These are phyloP conservation scores for Sphaceloma murrayae DNA, from an alignment of 2,329 filamentous ascomycete genomes.

Conservation along the genomic window DNA sequence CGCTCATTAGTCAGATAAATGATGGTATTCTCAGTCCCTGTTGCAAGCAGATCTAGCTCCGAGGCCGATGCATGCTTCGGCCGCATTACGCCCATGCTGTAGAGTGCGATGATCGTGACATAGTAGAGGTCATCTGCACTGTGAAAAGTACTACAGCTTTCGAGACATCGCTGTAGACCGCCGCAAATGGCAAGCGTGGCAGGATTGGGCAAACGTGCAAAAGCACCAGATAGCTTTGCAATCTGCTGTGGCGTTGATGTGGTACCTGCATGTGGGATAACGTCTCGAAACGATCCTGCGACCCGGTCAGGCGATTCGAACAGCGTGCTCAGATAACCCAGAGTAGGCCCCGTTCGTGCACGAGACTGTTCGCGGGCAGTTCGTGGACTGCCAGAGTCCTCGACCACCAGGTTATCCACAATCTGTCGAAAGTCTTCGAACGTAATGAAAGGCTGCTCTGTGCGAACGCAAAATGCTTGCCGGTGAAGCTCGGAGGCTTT, in stretches of 20 bases:
- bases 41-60: not conserved
- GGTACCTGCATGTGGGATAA: not conserved
- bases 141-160: not conserved
- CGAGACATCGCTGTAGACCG: constrained; percentile 1
- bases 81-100: not conserved
- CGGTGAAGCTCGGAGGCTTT: too few species aligned
- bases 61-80: not conserved
- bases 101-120: not conserved
- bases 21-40: too few species aligned
- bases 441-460: too few species aligned
- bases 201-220: too few species aligned
- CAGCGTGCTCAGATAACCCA: not conserved
- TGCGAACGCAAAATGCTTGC: too few species aligned
- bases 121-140: not conserved
- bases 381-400: too few species aligned
- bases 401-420: too few species aligned
- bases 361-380: too few species aligned
- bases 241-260: not conserved
- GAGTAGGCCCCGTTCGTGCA: too few species aligned
- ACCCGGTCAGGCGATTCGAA: not conserved
- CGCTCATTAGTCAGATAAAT: too few species aligned
- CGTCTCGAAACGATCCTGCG: not conserved
- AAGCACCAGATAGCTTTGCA: too few species aligned
- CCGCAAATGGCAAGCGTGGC: not conserved
- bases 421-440: too few species aligned